Conservation (phyloP, 257 asterid species). For the Lithospermum erythrorhizon region DNA sequence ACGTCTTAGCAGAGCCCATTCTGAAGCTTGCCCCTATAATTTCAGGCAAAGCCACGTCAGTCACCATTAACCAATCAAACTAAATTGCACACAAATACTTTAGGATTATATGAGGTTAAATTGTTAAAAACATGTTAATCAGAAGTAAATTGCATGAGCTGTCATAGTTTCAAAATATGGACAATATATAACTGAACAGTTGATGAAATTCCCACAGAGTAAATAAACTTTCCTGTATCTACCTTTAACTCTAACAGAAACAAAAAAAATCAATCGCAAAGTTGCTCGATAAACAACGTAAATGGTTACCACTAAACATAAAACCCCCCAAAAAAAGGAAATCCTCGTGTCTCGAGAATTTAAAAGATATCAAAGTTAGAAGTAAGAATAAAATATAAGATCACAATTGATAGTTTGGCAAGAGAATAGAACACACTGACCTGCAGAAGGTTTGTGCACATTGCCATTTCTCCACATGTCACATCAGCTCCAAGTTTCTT, state of each 20-base stretch:
- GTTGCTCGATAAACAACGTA: neutral
- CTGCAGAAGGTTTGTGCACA: constrained; percentile 96
- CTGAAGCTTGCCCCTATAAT: constrained; percentile 93
- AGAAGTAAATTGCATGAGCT: too few relatives aligned
- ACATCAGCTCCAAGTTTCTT: constrained; percentile 91
- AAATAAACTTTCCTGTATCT: neutral
- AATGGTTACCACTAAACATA: neutral
- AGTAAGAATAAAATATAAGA: too few relatives aligned
- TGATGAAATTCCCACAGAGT: too few relatives aligned
- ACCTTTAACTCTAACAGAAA: neutral
- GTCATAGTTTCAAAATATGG: too few relatives aligned
- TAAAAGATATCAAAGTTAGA: too few relatives aligned
- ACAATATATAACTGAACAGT: too few relatives aligned
- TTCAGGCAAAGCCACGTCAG: neutral
- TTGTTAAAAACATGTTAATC: too few relatives aligned
- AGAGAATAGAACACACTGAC: constrained; percentile 20
- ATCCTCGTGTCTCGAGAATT: neutral
- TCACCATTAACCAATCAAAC: too few relatives aligned
- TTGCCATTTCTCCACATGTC: constrained; percentile 99
- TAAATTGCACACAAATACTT: too few relatives aligned
- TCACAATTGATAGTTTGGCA: neutral
- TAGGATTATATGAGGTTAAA: too few relatives aligned
- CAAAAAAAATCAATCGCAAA: constrained; percentile 3
- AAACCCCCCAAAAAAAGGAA: neutral
- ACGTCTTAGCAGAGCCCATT: constrained; percentile 98